Evolutionary conservation across 1,284 basidiomycete species (phyloP), one percentile per base, ranked within the genome.

Genomic region (Puccinia sorghi): DNA sequence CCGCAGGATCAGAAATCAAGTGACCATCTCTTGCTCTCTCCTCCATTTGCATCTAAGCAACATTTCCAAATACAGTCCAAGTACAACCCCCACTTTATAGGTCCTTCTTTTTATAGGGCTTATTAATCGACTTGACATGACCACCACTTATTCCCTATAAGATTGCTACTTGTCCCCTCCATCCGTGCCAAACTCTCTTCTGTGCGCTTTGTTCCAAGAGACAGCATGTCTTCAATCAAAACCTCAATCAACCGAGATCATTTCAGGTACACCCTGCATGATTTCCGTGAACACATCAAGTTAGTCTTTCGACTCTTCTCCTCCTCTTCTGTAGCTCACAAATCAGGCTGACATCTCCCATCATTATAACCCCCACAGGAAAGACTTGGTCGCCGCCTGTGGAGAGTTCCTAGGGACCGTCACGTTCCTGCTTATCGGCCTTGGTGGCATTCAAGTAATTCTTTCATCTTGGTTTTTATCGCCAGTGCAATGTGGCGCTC

Each of bases 351-450:
- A n/a, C n/a, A n/a, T 32, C 43, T 32, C 46, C 32, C 59, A 27
- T 8, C 15, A 7, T 63, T 15, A 9, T 27, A 41, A 27, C 22
- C 37, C 20, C 8, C n/a, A 56, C 13, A 79, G 77, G 52, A 64
- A 72, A 70, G 77, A 79, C 50, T 63, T 79, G 22, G 25, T 64
- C 12, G 77, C 77, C 52, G 69, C 69, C 7, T 64, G 72, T 27
- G 77, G 77, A 25, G 77, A 79, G 41, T 79, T 79, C 57, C 41
- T 79, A 12, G 77, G 77, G 20, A 79, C 77, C 7, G 12, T 79
- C 39, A 72, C 61, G 6, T 79, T 79, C 48, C 32, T 79, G 22
- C 56, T 72, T n/a, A 52, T 79, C 46, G 69, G 77, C 17, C 70
- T 79, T 39, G 77, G 77, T 22, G 77, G 77, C 9, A 79, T 79